Conservation (phyloP, 2,329 filamentous ascomycete species). For the Lachnellula occidentalis region DNA sequence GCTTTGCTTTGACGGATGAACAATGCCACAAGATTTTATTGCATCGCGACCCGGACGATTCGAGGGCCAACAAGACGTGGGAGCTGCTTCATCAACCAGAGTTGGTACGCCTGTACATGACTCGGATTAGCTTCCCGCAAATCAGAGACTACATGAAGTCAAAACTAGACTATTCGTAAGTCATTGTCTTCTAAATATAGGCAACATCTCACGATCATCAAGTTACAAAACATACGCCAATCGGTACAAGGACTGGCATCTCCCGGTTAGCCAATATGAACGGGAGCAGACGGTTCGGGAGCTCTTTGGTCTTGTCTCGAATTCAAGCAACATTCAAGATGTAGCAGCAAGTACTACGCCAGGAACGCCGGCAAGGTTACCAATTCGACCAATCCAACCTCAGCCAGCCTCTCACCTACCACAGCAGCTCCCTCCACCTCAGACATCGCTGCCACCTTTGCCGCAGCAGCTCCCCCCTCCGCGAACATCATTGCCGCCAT, state of each 20-base stretch:
- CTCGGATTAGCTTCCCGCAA: slow-evolving; percentile 22
- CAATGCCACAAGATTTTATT: slow-evolving; percentile 23
- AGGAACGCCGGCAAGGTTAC: slow-evolving; percentile 3
- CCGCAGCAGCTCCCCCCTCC: slow-evolving; percentile 2
- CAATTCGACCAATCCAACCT: slow-evolving; percentile 12
- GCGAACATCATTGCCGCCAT: neutral
- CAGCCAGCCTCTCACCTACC: slow-evolving; percentile 3
- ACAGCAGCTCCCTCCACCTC: neutral
- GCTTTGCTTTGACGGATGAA: slow-evolving; percentile 19
- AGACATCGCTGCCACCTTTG: neutral
- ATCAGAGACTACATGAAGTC: slow-evolving; percentile 22
- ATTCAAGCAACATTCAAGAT: slow-evolving; percentile 5
- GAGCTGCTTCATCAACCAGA: slow-evolving; percentile 20
- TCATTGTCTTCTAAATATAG: neutral
- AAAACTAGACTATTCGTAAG: slow-evolving; percentile 23
- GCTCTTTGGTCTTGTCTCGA: slow-evolving; percentile 18
- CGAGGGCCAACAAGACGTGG: slow-evolving; percentile 20
- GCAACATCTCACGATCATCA: slow-evolving; percentile 1
- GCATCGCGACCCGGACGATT: slow-evolving; percentile 17
- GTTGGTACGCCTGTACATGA: slow-evolving; percentile 26
- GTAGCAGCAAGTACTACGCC: neutral
- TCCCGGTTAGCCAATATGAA: slow-evolving; percentile 18
- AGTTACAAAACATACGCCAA: slow-evolving; percentile 27
- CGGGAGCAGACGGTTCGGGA: slow-evolving; percentile 19
- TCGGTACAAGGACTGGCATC: slow-evolving; percentile 23